Evolutionary conservation across 192 early-diverging fungal genomes (phyloP).

Genomic region (Rhizophlyctis rosea): DNA sequence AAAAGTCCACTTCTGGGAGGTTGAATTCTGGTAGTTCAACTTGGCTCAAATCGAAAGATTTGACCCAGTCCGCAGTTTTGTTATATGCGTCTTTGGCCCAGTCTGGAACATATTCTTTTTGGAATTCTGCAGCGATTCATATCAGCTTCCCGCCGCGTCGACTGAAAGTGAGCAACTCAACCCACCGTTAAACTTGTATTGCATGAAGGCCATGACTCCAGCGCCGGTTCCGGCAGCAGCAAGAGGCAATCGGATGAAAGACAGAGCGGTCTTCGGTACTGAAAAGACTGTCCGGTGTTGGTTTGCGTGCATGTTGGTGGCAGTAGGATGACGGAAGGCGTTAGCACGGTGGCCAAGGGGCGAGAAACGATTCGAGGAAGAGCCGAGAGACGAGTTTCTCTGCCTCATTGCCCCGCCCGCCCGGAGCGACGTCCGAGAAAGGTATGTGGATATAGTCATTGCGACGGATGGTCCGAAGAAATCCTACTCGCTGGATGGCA

Average conservation of each 20-base stretch:
- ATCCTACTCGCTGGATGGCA: no score
- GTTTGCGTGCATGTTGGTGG: no score
- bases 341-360: no score
- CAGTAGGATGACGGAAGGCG: no score
- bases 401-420: no score
- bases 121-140: constrained; percentile 15
- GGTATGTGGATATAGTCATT: no score
- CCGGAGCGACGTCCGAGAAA: no score
- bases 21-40: constrained; percentile 19
- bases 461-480: no score
- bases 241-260: constrained; percentile 52
- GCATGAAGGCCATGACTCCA: constrained; percentile 57
- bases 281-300: constrained; percentile 18
- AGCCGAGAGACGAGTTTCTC: no score
- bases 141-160: background rate
- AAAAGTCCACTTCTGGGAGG: constrained; percentile 18
- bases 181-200: constrained; percentile 48
- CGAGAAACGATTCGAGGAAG: no score
- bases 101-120: constrained; percentile 41
- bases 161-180: background rate
- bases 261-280: constrained; percentile 5
- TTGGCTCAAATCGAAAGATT: constrained; percentile 26
- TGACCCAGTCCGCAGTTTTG: constrained; percentile 31
- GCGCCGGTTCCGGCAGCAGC: constrained; percentile 55
- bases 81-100: constrained; percentile 39